Evolutionary conservation across 257 asterid genomes (phyloP), one percentile per base, ranked within the genome.

Genomic region (Fraxinus americana): DNA sequence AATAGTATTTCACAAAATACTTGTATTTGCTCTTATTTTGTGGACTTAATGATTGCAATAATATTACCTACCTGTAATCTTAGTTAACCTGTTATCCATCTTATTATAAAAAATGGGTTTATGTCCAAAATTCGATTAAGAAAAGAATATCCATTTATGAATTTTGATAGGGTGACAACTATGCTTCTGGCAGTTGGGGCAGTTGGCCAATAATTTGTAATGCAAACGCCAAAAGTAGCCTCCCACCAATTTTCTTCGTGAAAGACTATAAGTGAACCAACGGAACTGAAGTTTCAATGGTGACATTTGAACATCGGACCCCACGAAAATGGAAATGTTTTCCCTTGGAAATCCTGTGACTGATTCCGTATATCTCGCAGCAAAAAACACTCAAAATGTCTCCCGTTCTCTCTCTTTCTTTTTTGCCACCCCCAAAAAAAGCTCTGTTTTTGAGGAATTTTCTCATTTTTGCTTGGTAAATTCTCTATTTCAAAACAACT

Each of bases 291-390:
- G 66, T 85, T 76, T 61, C 77, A 83, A 83, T 89, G 82, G 78
- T 77, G 83, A 78, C 77, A 35, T 75, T 61, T 29, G 41, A 78
- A 36, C n/a, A 27, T 54, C 69, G 79, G 76, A 54, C 30, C 77
- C 75, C 76, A 78, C 77, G 76, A 80, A 82, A 75, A n/a, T 19
- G 65, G 75, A 59, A 70, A 67, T 75, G 74, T 52, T 48, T 59
- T 65, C 35, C 50, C 72, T 71, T 61, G 70, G 35, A 63, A 63
- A 63, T 63, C 69, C 69, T 63, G 19, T 12, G 35, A 23, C 61
- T 76, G 30, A 70, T 73, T 65, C 87, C 92, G 85, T 73, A 63
- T 75, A 83, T 84, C 85, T 72, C 90, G 87, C 81, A 77, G 16
- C 80, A 21, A 70, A 73, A 78, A 43, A 41, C 71, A 65, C 39